phyloP scores from a whole-genome alignment of 129 eudicot genomes.

The Saposhnikovia divaricata region DNA sequence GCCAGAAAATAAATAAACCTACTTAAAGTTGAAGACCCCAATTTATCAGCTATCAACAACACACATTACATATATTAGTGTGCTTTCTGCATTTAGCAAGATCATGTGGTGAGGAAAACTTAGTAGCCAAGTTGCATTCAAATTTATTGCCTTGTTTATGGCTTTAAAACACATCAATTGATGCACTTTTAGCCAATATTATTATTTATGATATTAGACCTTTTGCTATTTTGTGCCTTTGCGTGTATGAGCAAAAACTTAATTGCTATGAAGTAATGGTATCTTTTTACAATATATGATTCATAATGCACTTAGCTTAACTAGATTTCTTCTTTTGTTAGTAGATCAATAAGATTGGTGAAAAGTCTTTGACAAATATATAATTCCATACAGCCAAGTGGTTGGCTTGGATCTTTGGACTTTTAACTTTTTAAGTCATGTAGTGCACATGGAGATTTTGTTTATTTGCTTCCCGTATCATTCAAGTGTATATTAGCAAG shows the following conservation, averaged over 20 bases:
- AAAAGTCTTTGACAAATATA: constrained; percentile 20
- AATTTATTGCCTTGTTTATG: constrained; percentile 5
- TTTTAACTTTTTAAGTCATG: constrained; percentile 1
- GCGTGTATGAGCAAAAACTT: not conserved
- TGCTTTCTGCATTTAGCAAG: constrained; percentile 11
- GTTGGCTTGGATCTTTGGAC: constrained; percentile 29
- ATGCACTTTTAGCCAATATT: not conserved
- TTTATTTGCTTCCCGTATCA: constrained; percentile 2
- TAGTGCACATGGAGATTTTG: constrained; percentile 27
- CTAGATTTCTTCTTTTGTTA: not conserved
- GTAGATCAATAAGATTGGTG: not conserved
- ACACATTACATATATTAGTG: not conserved
- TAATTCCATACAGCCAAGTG: constrained; percentile 10
- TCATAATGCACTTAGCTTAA: not conserved
- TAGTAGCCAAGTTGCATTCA: not conserved
- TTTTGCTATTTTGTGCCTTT: not conserved
- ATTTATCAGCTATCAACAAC: not conserved
- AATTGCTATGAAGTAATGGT: not conserved
- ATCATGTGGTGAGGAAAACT: constrained; percentile 9
- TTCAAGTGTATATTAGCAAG: not conserved
- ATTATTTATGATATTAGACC: not conserved
- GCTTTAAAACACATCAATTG: not conserved
- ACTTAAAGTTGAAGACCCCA: not conserved
- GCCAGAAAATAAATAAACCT: not conserved
- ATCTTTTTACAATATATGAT: not conserved